A percentile compares a stretch with the other conserved stretches of the same genome.
Conservation (phyloP, 495 filamentous ascomycete genomes). For the Pseudevernia furfuracea region DNA sequence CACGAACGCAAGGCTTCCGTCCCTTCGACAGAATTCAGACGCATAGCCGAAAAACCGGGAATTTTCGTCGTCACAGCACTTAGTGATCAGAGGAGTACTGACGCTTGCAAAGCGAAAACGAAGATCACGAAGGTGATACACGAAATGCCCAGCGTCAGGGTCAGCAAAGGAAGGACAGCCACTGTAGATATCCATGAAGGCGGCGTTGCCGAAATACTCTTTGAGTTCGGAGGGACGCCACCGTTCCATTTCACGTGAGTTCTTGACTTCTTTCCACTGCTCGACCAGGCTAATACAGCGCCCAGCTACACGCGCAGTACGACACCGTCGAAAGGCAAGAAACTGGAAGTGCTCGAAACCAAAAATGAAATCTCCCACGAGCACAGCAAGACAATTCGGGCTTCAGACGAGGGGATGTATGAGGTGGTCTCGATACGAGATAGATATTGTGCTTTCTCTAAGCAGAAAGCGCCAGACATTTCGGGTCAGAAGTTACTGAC, state of each 20-base stretch:
- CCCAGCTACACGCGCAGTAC: constrained; percentile 75
- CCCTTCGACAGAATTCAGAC: constrained; percentile 69
- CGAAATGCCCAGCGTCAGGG: constrained; percentile 79
- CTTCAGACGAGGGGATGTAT: constrained; percentile 89
- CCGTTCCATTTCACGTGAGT: constrained; percentile 90
- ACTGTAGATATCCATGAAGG: constrained; percentile 94
- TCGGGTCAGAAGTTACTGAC: constrained; percentile 35
- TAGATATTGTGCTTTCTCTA: constrained; percentile 77
- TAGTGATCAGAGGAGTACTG: constrained; percentile 68
- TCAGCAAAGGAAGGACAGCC: constrained; percentile 69
- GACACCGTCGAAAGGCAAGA: constrained; percentile 68
- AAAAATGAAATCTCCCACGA: constrained; percentile 77
- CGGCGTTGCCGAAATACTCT: constrained; percentile 81
- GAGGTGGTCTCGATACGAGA: constrained; percentile 95
- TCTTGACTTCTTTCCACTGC: not conserved
- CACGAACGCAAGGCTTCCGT: constrained; percentile 69
- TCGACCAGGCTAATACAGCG: constrained; percentile 6
- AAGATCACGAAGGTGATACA: constrained; percentile 76
- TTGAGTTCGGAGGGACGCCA: constrained; percentile 89
- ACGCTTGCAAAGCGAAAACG: constrained; percentile 66
- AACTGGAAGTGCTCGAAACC: constrained; percentile 75
- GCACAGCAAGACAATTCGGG: constrained; percentile 67
- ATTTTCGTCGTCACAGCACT: constrained; percentile 80
- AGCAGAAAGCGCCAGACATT: constrained; percentile 45
- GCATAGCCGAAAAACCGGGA: constrained; percentile 83